Percentiles rank a stretch among this genome's conserved stretches.
phyloP scores from a whole-genome alignment of 73 alveolate species.

The Stentor coeruleus region DNA sequence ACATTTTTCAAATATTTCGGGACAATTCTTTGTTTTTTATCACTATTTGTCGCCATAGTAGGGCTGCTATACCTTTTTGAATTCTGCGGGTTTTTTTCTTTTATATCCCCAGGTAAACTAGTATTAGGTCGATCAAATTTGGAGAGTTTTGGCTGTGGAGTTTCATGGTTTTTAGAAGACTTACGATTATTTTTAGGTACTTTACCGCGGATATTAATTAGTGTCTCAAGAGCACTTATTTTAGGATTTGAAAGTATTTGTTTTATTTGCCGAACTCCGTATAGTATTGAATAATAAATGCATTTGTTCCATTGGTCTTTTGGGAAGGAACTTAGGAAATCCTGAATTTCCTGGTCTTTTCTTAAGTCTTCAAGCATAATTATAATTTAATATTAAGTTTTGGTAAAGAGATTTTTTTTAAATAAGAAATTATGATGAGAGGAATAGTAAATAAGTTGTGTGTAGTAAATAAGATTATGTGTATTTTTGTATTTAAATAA shows the following conservation, averaged over 20 bases:
- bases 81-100: not conserved
- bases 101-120: not conserved
- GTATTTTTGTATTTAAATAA: too few species aligned
- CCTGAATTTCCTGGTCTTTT: conserved; percentile 4
- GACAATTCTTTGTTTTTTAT: not conserved
- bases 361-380: not conserved
- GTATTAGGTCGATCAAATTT: not conserved
- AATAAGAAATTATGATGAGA: too few species aligned
- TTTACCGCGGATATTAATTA: not conserved
- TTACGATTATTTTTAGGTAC: too few species aligned
- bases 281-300: not conserved
- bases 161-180: not conserved
- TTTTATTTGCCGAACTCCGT: not conserved
- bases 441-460: too few species aligned
- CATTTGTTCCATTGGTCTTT: conserved; percentile 21
- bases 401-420: too few species aligned
- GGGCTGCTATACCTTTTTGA: conserved; percentile 7
- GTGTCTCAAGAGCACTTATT: not conserved
- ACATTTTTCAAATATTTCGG: not conserved
- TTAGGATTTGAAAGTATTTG: not conserved
- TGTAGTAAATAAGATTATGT: too few species aligned
- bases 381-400: too few species aligned
- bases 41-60: not conserved
- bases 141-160: not conserved
- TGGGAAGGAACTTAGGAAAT: not conserved